Evolutionary conservation across 495 filamentous ascomycete genomes (phyloP), one percentile per base, ranked within the genome.

Genomic region (Xylaria flabelliformis): DNA sequence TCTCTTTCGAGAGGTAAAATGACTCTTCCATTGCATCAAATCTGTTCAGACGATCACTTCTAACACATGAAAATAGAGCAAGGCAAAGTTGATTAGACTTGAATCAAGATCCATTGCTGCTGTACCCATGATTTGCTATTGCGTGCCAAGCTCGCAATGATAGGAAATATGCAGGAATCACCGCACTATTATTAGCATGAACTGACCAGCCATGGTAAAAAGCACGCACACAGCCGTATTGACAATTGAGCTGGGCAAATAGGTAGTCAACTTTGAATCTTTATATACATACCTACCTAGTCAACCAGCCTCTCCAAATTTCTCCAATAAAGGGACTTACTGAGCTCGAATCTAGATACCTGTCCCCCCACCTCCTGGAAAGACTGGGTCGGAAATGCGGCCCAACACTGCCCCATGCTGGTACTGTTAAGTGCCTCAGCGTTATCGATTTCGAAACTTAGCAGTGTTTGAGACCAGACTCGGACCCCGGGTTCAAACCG

Each of bases 401-500:
- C 34, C 51, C 21, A 8, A 46, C 24, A 13, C 64, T 6, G 32
- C 32, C 21, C 32, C 46, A 67, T 48, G 41, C n/a, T 34, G 46
- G 9, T 53, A 39, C 36, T 39, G 36, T 29, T 39, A 44, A 29
- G 61, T 44, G 61, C 61, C 59, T 64, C 61, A 19, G 6, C 39
- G 44, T 64, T 44, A 51, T 56, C 50, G 3, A 34, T 29, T 62
- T 48, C 56, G 56, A 69, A 69, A 69, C 67, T 39, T 61, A 6
- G 39, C 41, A 17, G 24, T 44, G 67, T 69, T 69, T 69, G 67
- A 69, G 67, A 61, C 56, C 32, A 46, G 6, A 24, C 56, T 48
- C 29, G 55, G 36, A 32, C 41, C 53, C 56, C 42, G 32, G 53
- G 15, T 32, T 42, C 24, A 69, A 69, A 69, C 56, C 39, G 2